Percentiles rank a stretch among this genome's conserved stretches.
phyloP scores from a whole-genome alignment of 2,329 filamentous ascomycete species.

The Fusarium tjaetaba region DNA sequence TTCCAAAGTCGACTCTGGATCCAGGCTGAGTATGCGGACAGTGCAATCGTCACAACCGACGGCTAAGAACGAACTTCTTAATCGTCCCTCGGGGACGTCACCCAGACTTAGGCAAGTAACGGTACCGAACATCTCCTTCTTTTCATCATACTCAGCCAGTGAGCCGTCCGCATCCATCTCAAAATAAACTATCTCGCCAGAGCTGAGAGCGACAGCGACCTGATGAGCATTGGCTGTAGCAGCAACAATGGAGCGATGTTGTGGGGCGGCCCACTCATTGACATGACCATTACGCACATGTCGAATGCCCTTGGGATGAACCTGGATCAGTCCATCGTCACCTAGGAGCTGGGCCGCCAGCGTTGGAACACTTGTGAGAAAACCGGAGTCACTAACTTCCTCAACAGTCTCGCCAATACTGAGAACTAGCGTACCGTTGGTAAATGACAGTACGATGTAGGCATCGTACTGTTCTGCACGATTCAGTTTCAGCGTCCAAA shows the following conservation, averaged over 20 bases:
- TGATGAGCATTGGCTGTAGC: slow-evolving; percentile 94
- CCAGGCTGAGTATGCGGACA: slow-evolving; percentile 89
- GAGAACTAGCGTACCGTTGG: slow-evolving; percentile 88
- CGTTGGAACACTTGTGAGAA: slow-evolving; percentile 87
- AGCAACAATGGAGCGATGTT: slow-evolving; percentile 94
- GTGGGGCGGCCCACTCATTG: slow-evolving; percentile 93
- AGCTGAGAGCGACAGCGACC: slow-evolving; percentile 92
- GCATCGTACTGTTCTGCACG: slow-evolving; percentile 86
- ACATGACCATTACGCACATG: slow-evolving; percentile 83
- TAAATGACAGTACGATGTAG: slow-evolving; percentile 94
- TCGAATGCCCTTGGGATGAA: slow-evolving; percentile 95
- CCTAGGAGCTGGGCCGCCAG: slow-evolving; percentile 94
- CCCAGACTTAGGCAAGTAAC: slow-evolving; percentile 95
- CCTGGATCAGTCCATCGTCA: slow-evolving; percentile 90
- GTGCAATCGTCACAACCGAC: slow-evolving; percentile 98
- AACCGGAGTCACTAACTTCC: slow-evolving; percentile 92
- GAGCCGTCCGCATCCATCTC: slow-evolving; percentile 95
- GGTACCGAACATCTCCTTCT: slow-evolving; percentile 93
- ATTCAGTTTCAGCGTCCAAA: slow-evolving; percentile 94
- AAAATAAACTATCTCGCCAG: slow-evolving; percentile 97
- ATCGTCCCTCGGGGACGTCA: slow-evolving; percentile 87
- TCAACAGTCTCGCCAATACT: slow-evolving; percentile 98
- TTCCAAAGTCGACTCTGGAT: slow-evolving; percentile 89
- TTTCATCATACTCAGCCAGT: slow-evolving; percentile 92
- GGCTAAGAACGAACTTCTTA: slow-evolving; percentile 91